Percentiles rank a stretch among this genome's conserved stretches.
Conservation (phyloP, 345 rosid species). For the Eucalyptus curtisii region DNA sequence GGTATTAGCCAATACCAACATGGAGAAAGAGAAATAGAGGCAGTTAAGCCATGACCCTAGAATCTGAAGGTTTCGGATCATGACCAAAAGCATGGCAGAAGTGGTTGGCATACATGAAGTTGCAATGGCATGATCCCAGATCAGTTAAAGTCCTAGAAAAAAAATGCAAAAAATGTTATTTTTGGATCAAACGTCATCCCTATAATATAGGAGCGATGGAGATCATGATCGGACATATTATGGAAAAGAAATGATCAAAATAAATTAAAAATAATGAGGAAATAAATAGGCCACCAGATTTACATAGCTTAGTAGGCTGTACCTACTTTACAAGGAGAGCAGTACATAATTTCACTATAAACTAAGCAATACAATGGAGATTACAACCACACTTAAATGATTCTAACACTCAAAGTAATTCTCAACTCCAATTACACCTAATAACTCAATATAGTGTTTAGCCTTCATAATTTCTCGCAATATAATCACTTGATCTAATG, state of each 20-base stretch:
- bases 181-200: too few relatives aligned
- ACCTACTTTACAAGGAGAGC: too few relatives aligned
- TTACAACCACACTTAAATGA: too few relatives aligned
- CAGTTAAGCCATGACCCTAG: background rate
- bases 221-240: background rate
- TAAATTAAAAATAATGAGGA: too few relatives aligned
- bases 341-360: too few relatives aligned
- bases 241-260: background rate
- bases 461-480: too few relatives aligned
- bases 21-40: background rate
- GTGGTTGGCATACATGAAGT: background rate
- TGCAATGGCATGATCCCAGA: background rate
- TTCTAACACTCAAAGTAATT: too few relatives aligned
- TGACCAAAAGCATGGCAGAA: background rate
- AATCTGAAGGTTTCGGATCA: background rate
- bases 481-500: too few relatives aligned
- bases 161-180: background rate
- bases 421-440: too few relatives aligned
- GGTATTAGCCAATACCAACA: background rate
- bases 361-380: too few relatives aligned
- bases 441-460: too few relatives aligned
- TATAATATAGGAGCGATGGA: background rate
- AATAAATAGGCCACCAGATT: rapidly evolving
- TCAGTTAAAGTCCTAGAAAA: background rate
- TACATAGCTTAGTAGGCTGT: too few relatives aligned